A percentile compares a stretch with the other conserved stretches of the same genome.
Conservation (phyloP, 345 rosid genomes). For the Limnanthes douglasii region DNA sequence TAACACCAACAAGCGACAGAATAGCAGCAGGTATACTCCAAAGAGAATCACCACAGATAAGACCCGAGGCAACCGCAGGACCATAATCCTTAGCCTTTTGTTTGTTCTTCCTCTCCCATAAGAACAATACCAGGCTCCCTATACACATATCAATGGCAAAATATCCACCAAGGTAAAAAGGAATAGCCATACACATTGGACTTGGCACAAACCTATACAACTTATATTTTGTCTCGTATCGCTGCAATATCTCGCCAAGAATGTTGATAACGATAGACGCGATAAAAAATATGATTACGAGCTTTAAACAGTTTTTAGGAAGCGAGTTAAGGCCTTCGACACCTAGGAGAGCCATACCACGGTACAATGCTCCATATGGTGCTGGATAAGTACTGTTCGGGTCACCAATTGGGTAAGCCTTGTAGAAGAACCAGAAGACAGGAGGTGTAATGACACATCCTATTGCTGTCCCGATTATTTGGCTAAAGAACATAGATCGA, state of each 20-base stretch:
- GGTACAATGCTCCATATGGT: slow-evolving; percentile 32
- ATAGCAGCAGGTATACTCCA: slow-evolving; percentile 55
- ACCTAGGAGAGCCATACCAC: slow-evolving; percentile 44
- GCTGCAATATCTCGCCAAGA: slow-evolving; percentile 3
- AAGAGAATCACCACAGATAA: slow-evolving; percentile 63
- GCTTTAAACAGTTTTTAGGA: slow-evolving; percentile 41
- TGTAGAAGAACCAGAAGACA: slow-evolving; percentile 74
- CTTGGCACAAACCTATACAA: slow-evolving; percentile 31
- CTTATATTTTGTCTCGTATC: slow-evolving; percentile 20
- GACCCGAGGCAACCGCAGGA: slow-evolving; percentile 61
- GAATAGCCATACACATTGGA: slow-evolving; percentile 81
- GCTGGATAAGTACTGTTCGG: slow-evolving; percentile 30
- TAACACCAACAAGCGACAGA: slow-evolving; percentile 34
- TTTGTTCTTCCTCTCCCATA: slow-evolving; percentile 44
- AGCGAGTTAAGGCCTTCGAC: slow-evolving; percentile 47
- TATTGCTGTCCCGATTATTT: slow-evolving; percentile 59
- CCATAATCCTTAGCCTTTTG: slow-evolving; percentile 42
- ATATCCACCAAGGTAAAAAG: slow-evolving; percentile 45
- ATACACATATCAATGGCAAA: slow-evolving; percentile 73
- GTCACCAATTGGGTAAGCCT: slow-evolving; percentile 35
- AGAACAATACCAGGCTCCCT: slow-evolving; percentile 48
- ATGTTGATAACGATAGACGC: slow-evolving; percentile 32
- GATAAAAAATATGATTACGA: slow-evolving; percentile 36
- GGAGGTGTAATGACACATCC: slow-evolving; percentile 58
- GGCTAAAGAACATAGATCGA: slow-evolving; percentile 56